A percentile compares a stretch with the other conserved stretches of the same genome.
phyloP scores from a whole-genome alignment of 2,329 filamentous ascomycete genomes.

The Monosporascus sp. region DNA sequence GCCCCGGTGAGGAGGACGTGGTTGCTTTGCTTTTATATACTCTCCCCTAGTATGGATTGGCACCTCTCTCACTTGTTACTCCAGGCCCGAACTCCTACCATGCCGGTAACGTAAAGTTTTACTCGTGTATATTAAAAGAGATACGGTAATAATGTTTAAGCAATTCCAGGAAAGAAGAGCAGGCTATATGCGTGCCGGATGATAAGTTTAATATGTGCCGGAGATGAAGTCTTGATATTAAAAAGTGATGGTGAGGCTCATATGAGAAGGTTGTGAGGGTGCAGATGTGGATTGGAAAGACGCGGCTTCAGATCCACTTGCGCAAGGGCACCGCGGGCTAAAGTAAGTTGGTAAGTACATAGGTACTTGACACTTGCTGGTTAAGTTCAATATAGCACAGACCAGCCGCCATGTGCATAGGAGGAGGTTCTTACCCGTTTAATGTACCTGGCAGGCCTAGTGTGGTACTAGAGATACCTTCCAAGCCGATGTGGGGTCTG shows the following conservation, averaged over 20 bases:
- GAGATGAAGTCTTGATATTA: background rate
- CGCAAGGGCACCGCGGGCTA: background rate
- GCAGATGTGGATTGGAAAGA: background rate
- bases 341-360: background rate
- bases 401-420: background rate
- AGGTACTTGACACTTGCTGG: background rate
- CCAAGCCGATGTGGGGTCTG: too few relatives aligned
- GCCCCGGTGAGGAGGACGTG: background rate
- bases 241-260: slow-evolving; percentile 15
- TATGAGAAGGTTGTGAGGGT: slow-evolving; percentile 3
- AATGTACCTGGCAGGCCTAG: too few relatives aligned
- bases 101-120: too few relatives aligned
- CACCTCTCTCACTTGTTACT: background rate
- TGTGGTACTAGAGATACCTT: too few relatives aligned
- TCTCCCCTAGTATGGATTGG: too few relatives aligned
- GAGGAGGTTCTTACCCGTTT: background rate
- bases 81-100: background rate
- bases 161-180: too few relatives aligned
- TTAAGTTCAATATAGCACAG: background rate
- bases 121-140: too few relatives aligned
- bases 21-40: background rate
- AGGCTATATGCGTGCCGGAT: background rate
- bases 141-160: too few relatives aligned
- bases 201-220: background rate
- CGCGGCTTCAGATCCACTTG: background rate